Percentiles rank a stretch among this genome's conserved stretches.
phyloP scores from a whole-genome alignment of 2,329 filamentous ascomycete species.

The Cladophialophora bantiana region DNA sequence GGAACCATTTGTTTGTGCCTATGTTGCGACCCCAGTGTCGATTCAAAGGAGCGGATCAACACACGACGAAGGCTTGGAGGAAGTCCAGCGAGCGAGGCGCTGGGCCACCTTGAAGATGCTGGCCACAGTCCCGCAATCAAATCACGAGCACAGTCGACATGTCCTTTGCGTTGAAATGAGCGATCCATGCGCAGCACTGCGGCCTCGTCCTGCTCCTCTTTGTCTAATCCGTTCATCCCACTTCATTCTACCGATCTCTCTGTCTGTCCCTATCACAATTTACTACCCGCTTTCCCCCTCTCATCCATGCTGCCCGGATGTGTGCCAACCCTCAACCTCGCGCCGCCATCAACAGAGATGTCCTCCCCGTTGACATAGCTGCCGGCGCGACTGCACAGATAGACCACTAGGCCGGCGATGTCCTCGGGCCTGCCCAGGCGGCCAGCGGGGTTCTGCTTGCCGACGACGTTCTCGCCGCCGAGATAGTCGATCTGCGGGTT shows the following conservation, averaged over 20 bases:
- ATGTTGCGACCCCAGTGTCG: neutral
- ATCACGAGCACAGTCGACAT: neutral
- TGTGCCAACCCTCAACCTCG: slow-evolving; percentile 23
- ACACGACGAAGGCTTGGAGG: neutral
- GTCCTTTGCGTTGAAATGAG: neutral
- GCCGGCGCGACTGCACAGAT: slow-evolving; percentile 71
- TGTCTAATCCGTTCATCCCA: neutral
- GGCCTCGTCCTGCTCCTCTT: neutral
- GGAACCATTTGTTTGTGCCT: neutral
- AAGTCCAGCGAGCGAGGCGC: neutral
- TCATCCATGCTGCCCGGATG: slow-evolving; percentile 14
- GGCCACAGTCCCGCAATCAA: neutral
- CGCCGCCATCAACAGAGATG: slow-evolving; percentile 67
- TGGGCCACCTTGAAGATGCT: neutral
- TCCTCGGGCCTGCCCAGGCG: slow-evolving; percentile 76
- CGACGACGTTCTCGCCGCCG: slow-evolving; percentile 30
- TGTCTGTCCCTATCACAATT: neutral
- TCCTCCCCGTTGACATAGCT: slow-evolving; percentile 71
- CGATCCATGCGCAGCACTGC: neutral
- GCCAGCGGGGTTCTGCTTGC: slow-evolving; percentile 66
- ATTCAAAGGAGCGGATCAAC: neutral
- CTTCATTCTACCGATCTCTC: neutral
- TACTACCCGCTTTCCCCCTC: slow-evolving; percentile 5
- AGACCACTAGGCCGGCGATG: slow-evolving; percentile 76
- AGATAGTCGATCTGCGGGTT: slow-evolving; percentile 30